Base-by-base conservation (phyloP, 2,329 filamentous ascomycete species). In the Helicocarpus griseus region DNA sequence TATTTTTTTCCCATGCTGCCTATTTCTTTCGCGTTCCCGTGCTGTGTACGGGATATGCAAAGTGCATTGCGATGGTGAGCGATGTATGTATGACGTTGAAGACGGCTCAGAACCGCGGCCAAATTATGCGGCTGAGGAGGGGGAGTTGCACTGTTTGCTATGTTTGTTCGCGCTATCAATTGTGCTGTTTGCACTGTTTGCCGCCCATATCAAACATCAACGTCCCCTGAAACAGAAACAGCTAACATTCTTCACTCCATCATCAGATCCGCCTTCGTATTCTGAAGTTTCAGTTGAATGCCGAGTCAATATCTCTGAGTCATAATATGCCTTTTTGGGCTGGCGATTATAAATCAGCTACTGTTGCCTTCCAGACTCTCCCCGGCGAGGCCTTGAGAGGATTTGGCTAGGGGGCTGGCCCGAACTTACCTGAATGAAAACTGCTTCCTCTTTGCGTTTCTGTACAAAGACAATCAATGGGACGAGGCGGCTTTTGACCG, bases 161-260 rank as follows among this genome's bases (percentile, higher is more conserved):
- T 40, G 53, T 56, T 58, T 56, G 55, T 33, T 29, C 31, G 5
- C 19, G 35, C 11, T 14, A 17, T n/a, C n/a, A 24, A 54, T 52
- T 55, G 43, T 14, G 9, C 19, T 8, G 24, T 54, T 57, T 59
- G 55, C 41, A 44, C 1, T 40, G 52, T 60, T 63, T 61, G 57
- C 48, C 28, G 22, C 3, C 9, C 54, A 57, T 57, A 53, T 6
- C 49, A 22, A 38, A 39, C n/a, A 31, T 21, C 46, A 5, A 21
- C 19, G n/a, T n/a, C n/a, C n/a, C n/a, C n/a, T n/a, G n/a, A 38
- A 2, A 5, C 14, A 17, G 4, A 17, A 38, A 17, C 17, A 21
- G 14, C 33, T 38, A 19, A 19, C 36, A 39, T 13, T 5, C 36
- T 14, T 40, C 21, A 40, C 9, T 22, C 26, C 39, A 21, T 21